Evolutionary conservation across 2,329 filamentous ascomycete genomes (phyloP).

Genomic region (Tolypocladium guangdongense): DNA sequence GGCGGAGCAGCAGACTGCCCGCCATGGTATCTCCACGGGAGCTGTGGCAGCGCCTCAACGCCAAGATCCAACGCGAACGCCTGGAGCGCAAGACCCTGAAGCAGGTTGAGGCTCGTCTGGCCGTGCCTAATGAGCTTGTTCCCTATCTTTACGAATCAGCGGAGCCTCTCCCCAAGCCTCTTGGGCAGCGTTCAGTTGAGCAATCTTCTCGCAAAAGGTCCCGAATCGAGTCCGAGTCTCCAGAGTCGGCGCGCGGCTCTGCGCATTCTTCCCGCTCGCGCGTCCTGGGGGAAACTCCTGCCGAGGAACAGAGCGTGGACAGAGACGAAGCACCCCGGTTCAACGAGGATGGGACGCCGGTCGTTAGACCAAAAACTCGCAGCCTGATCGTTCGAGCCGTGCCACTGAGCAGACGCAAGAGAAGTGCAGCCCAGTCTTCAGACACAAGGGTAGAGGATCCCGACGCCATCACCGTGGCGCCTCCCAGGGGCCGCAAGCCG

Average conservation of each 20-base stretch:
- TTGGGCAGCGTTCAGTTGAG: too few species aligned
- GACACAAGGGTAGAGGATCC: background rate
- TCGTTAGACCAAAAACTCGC: background rate
- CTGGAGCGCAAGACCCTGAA: background rate
- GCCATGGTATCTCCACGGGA: background rate
- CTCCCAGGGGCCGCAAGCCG: background rate
- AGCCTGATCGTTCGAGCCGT: background rate
- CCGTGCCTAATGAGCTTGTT: too few species aligned
- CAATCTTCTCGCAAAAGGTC: too few species aligned
- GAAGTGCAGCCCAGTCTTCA: background rate
- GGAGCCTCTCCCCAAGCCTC: background rate
- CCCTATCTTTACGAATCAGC: background rate
- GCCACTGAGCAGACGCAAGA: background rate
- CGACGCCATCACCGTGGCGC: background rate
- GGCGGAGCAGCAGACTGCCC: background rate
- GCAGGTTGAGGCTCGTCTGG: background rate
- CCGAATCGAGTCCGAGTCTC: background rate
- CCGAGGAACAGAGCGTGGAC: too few species aligned
- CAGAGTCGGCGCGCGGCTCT: accelerated
- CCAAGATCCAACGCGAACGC: background rate
- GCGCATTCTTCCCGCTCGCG: background rate
- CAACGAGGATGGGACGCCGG: background rate
- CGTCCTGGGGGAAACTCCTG: background rate
- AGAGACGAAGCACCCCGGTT: background rate
- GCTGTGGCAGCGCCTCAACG: background rate